Base-by-base conservation (phyloP, 306 rosid genomes). In the Cucurbita ficifolia region DNA sequence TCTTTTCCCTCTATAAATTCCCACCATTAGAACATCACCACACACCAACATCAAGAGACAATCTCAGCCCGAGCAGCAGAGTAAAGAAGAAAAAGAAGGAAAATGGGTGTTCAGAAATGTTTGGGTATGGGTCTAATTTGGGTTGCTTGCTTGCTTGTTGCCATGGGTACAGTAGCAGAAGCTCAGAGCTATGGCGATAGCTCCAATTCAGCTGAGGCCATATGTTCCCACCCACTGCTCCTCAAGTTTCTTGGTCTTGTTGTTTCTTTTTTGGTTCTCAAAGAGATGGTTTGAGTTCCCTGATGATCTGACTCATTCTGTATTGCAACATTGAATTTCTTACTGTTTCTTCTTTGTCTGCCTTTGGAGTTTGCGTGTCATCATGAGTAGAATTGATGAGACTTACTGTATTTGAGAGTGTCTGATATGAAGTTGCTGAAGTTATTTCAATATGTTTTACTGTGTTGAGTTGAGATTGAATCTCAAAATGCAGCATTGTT, bases 151-250 rank as follows among this genome's bases (percentile, higher is more conserved):
- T 48, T 69, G 55, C 39, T 69, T 22, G 4, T 14, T 69, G 21
- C 43, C 55, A 69, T 48, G 43, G 56, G 43, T 69, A n/a, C 73
- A 22, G 22, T 24, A 69, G 57, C 73, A 11, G 56, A 69, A 69
- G 73, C 73, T 69, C 73, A 69, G 73, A 40, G 51, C 70, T 69
- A 69, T 24, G 56, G 57, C 18, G 33, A 29, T 29, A 49, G 53
- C 18, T 69, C 73, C 12, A 24, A n/a, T 46, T 16, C 56, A 48
- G 18, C 56, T 13, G 36, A 48, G 13, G 10, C 43, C 56, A 13
- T 54, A 69, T 24, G 22, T 69, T 69, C 52, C 56, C 73, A 46
- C 10, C 6, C 57, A 13, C 48, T 69, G 43, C 43, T 48, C 21
- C 1, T 69, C 56, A 69, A 69, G 42, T 46, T 48, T 22, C 21